Percentiles rank a stretch among this genome's conserved stretches.
Conservation (phyloP, 306 rosid genomes). For the Fragaria ananassa region DNA sequence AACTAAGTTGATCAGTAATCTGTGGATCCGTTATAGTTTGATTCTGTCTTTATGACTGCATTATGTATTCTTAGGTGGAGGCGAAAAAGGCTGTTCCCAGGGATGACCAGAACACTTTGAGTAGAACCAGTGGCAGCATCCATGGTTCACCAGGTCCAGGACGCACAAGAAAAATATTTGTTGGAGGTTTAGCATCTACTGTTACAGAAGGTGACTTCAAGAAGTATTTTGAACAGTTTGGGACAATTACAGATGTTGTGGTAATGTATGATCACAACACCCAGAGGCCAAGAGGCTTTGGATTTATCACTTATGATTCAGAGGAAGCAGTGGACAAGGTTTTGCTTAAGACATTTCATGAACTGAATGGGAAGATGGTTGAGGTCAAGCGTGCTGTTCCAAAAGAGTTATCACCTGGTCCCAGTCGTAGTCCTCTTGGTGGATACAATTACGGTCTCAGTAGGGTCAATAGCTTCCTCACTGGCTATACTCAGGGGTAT, state of each 20-base stretch:
- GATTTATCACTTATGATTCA: conserved; percentile 91
- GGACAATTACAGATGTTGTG: conserved; percentile 95
- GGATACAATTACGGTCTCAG: conserved; percentile 68
- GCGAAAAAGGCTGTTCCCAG: conserved; percentile 98
- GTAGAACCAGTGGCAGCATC: conserved; percentile 71
- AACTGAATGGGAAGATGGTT: conserved; percentile 95
- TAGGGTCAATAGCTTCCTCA: conserved; percentile 81
- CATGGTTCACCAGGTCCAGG: conserved; percentile 90
- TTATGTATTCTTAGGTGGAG: conserved; percentile 65
- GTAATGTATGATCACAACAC: conserved; percentile 99
- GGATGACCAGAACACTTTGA: conserved; percentile 83
- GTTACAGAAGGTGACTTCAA: conserved; percentile 96
- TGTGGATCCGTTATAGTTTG: conserved; percentile 7
- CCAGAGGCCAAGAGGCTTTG: conserved; percentile 97
- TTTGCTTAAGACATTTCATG: conserved; percentile 83
- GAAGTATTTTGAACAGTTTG: conserved; percentile 91
- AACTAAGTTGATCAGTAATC: conserved; percentile 11
- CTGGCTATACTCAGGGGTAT: conserved; percentile 82
- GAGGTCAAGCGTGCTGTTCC: conserved; percentile 99
- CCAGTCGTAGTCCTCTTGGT: conserved; percentile 76
- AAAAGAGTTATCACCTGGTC: conserved; percentile 90
- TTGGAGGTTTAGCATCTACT: conserved; percentile 96
- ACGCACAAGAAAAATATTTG: conserved; percentile 95
- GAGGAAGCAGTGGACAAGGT: conserved; percentile 96
- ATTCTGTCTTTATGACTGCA: conserved; percentile 19